Evolutionary conservation across 1,139 yeast species (phyloP).

Genomic region (Hyphopichia pseudoburtonii): DNA sequence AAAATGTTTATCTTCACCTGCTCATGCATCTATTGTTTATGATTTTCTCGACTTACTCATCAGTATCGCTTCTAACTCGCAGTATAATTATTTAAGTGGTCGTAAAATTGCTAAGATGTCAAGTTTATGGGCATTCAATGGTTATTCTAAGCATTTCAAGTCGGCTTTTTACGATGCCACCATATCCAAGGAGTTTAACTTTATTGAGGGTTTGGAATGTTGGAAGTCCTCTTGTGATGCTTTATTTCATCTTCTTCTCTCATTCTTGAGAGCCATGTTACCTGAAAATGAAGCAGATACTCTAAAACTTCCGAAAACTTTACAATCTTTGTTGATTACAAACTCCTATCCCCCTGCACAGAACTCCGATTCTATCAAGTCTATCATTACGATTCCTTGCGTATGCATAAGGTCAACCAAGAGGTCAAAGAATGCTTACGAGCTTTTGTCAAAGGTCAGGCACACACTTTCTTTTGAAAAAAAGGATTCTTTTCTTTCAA

Average conservation of each 20-base stretch:
- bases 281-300: conserved; percentile 62
- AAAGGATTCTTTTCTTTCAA: conserved; percentile 66
- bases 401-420: conserved; percentile 66
- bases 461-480: conserved; percentile 69
- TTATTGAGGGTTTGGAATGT: conserved; percentile 68
- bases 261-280: conserved; percentile 79
- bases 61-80: conserved; percentile 79
- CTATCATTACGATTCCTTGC: conserved; percentile 50
- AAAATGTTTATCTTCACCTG: conserved; percentile 74
- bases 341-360: conserved; percentile 64
- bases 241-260: conserved; percentile 71
- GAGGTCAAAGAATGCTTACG: conserved; percentile 51
- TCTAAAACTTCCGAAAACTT: conserved; percentile 59
- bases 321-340: conserved; percentile 61
- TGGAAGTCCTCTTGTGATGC: conserved; percentile 89
- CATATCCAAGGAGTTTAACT: conserved; percentile 37
- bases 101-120: conserved; percentile 79
- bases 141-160: conserved; percentile 12
- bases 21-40: conserved; percentile 86
- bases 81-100: conserved; percentile 75
- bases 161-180: conserved; percentile 47
- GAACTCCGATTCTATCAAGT: conserved; percentile 35
- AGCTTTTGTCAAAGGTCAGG: conserved; percentile 53
- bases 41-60: conserved; percentile 82
- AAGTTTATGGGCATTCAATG: conserved; percentile 84